Evolutionary conservation across 164 flowering plant genomes (phyloP).

Genomic region (Saururus chinensis): DNA sequence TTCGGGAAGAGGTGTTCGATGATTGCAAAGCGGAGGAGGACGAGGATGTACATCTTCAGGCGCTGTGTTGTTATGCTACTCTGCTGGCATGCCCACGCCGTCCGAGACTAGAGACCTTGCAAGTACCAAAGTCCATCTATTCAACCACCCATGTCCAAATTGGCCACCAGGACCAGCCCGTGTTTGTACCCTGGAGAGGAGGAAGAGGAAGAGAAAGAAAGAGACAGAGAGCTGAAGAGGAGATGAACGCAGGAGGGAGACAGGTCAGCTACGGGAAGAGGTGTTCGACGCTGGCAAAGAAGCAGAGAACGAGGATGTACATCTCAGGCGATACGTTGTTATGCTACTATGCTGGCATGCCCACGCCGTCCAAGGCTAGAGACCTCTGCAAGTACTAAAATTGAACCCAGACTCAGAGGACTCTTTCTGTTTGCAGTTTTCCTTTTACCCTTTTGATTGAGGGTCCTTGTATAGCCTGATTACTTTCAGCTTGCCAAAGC

Average conservation of each 20-base stretch:
- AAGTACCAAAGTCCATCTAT: too few species aligned
- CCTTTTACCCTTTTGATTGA: background rate
- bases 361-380: conserved; percentile 28
- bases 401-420: background rate
- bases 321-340: conserved; percentile 57
- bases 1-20: too few species aligned
- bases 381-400: background rate
- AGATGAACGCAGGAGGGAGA: background rate
- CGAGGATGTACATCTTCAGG: too few species aligned
- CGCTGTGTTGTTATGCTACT: too few species aligned
- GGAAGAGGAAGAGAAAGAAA: background rate
- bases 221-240: background rate
- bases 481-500: background rate
- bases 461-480: background rate
- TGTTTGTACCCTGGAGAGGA: too few species aligned
- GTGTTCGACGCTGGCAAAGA: conserved; percentile 43
- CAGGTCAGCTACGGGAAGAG: conserved; percentile 10
- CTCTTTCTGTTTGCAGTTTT: background rate
- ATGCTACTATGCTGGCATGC: conserved; percentile 84
- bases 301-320: conserved; percentile 62
- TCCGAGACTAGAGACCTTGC: too few species aligned
- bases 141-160: too few species aligned
- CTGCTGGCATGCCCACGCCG: too few species aligned
- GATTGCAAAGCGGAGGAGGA: too few species aligned
- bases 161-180: too few species aligned